Base-by-base conservation (phyloP, 305 asterid species). In the Nicotiana rustica region DNA sequence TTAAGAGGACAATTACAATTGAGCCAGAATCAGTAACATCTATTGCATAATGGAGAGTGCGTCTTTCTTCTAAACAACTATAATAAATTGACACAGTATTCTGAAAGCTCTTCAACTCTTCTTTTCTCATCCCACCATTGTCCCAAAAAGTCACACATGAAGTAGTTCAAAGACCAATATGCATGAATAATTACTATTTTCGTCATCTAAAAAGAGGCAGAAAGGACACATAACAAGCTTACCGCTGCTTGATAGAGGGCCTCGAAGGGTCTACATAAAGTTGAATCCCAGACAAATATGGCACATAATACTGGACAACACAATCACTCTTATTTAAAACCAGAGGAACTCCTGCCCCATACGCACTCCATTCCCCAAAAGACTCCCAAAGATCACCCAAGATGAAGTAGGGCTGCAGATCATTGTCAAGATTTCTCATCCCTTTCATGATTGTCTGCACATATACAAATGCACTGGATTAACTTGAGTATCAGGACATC, bases 301-400 rank as follows among this genome's bases (percentile, higher is more conserved):
- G 99, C 65, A 91, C 98, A 49, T 93, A 96, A 86, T 96, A 96
- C 82, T 96, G 98, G 71, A 92, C 87, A 81, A 94, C 97, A 5
- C 92, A 90, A 87, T 91, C 95, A 61, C 81, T 87, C 84, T 90
- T 95, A 80, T 89, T 88, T 88, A 92, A 88, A 79, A 91, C 82
- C 59, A 96, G 89, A 56, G 98, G 99, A 69, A 94, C 98, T 83
- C 94, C 98, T 62, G 90, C 98, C 73, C 99, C 98, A 86, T 96
- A 96, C 6, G 91, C 98, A 88, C 99, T 94, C 98, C 98, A 93
- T 87, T 96, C 99, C 82, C 93, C 86, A 73, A 93, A 96, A 76
- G 95, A 89, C 73, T 96, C 99, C 99, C 98, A 96, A 80, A 96
- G 99, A 88, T 96, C 98, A 68, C 94, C 95, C 7, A 96, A 96